Evolutionary conservation across 2,329 filamentous ascomycete genomes (phyloP), one percentile per base, ranked within the genome.

Genomic region (Fusarium duplospermum): DNA sequence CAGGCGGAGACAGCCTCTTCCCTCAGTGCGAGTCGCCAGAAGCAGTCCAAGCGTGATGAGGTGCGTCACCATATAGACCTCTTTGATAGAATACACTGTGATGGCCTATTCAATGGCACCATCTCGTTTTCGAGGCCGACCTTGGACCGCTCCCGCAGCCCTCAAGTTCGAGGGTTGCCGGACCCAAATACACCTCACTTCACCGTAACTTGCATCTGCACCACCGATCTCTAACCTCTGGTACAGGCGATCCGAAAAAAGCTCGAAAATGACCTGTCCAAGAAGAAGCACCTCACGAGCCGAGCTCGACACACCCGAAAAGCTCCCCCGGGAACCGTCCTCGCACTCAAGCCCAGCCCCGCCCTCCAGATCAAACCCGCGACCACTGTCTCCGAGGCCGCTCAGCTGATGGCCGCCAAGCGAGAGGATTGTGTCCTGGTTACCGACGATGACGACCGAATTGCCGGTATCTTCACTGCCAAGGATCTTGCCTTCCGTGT

Each of bases 401-500:
- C 96, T 45, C 96, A 99, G 87, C 88, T 99, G 81, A 99, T 99
- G 96, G 96, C 96, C 65, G 96, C 96, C 60, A 99, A 99, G 89
- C 90, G 96, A 79, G 96, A 99, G 84, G 96, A 99, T 83, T 99
- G 96, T 80, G 96, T 99, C 42, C 86, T 99, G 70, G 96, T 99
- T 27, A 99, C 96, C 47, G 96, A 99, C 82, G 96, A 98, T 75
- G 95, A 99, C 84, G 96, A 99, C 80, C 91, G 96, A 56, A 99
- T 99, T 84, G 94, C 96, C 52, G 96, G 96, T 85, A 99, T 99
- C 83, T 99, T 99, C 83, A 99, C 96, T 1, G 96, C 96, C 76
- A 99, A 99, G 87, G 96, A 99, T 87, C 88, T 99, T 81, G 96
- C 96, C 20, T 99, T 98, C 87, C 92, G 96, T 67, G 96, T 99